Percentiles rank a stretch among this genome's conserved stretches.
Conservation (phyloP, 2,329 filamentous ascomycete species). For the Talaromyces sp. region DNA sequence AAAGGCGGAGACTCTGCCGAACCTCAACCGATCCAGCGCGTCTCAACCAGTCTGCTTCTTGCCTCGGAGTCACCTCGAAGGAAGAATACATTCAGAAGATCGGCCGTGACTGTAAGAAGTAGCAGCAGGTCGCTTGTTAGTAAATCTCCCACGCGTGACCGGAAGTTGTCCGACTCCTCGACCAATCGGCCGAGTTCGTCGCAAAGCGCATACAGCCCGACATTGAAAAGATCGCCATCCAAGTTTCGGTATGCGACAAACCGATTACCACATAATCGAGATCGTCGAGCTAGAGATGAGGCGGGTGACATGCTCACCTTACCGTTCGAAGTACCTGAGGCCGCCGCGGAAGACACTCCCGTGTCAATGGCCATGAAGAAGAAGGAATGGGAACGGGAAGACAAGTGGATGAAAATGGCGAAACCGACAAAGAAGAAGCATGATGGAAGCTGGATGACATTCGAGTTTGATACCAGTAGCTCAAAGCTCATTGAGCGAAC, state of each 20-base stretch:
- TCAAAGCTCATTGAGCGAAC: conserved; percentile 86
- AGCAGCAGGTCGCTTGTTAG: conserved; percentile 44
- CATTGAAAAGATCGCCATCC: conserved; percentile 41
- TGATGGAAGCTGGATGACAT: conserved; percentile 61
- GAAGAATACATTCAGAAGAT: conserved; percentile 52
- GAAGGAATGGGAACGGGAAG: conserved; percentile 62
- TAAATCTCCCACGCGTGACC: conserved; percentile 38
- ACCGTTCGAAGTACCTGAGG: conserved; percentile 50
- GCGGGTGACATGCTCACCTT: conserved; percentile 65
- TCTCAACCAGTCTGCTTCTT: conserved; percentile 59
- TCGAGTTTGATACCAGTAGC: conserved; percentile 78
- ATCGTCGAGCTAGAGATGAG: conserved; percentile 57
- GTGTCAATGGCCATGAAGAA: conserved; percentile 52
- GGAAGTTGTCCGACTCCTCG: conserved; percentile 44
- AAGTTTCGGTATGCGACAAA: conserved; percentile 55
- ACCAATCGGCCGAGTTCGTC: conserved; percentile 45
- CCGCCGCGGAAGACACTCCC: conserved; percentile 49
- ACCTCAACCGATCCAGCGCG: conserved; percentile 53
- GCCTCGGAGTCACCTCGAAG: conserved; percentile 57
- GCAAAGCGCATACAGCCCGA: conserved; percentile 46
- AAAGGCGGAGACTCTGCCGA: conserved; percentile 27
- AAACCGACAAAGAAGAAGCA: conserved; percentile 45
- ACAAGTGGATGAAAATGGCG: conserved; percentile 69
- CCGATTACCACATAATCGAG: conserved; percentile 53
- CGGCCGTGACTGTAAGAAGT: conserved; percentile 49